phyloP scores from a whole-genome alignment of 179 eudicot species.

The Camellia oleifera region DNA sequence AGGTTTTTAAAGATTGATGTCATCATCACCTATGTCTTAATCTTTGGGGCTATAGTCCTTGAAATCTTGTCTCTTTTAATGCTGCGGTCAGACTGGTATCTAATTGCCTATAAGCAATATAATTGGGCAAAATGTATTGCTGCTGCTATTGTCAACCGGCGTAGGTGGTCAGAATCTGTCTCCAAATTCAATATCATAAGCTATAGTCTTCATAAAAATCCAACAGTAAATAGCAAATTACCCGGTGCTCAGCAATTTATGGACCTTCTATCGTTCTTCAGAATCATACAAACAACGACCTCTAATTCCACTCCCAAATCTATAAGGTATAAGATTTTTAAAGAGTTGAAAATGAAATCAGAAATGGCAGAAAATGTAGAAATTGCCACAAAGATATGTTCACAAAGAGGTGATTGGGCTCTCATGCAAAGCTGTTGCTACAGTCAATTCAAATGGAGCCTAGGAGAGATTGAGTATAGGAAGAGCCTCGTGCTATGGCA shows the following conservation, averaged over 20 bases:
- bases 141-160: neutral
- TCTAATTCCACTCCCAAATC: neutral
- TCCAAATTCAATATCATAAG: neutral
- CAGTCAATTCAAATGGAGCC: neutral
- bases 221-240: too few relatives aligned
- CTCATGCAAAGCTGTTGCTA: neutral
- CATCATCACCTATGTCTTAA: neutral
- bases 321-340: neutral
- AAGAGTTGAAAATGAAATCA: neutral
- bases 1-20: neutral
- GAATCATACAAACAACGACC: too few relatives aligned
- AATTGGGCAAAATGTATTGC: neutral
- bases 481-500: neutral
- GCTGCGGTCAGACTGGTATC: too few relatives aligned
- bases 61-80: neutral
- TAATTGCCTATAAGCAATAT: neutral
- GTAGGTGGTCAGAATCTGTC: neutral
- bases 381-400: neutral
- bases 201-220: neutral
- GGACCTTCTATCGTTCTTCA: too few relatives aligned
- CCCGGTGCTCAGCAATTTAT: too few relatives aligned
- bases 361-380: neutral
- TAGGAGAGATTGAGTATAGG: neutral
- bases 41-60: neutral
- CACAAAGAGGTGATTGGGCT: slow-evolving; percentile 8